A percentile compares a stretch with the other conserved stretches of the same genome.
Conservation (phyloP, 352 stramenopile genomes). For the Phytophthora pseudosyringae region DNA sequence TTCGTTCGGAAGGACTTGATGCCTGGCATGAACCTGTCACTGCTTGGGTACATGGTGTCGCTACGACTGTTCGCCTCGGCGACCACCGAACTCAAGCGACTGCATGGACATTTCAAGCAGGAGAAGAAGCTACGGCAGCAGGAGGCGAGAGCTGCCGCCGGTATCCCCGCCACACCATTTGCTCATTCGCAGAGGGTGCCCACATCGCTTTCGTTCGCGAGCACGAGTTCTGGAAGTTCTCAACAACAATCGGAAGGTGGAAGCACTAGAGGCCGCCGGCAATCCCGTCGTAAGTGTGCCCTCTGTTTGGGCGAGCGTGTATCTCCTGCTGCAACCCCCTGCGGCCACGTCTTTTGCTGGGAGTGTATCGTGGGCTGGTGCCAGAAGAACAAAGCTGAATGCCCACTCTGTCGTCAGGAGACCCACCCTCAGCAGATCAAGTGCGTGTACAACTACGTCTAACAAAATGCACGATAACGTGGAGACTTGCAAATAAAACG, state of each 20-base stretch:
- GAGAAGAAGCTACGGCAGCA: conserved; percentile 57
- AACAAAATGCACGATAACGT: conserved; percentile 19
- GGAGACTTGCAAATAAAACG: conserved; percentile 23
- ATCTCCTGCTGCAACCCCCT: conserved; percentile 82
- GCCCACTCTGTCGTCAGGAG: conserved; percentile 89
- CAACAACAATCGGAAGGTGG: conserved; percentile 1
- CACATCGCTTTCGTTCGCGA: conserved; percentile 33
- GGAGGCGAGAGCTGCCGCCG: conserved; percentile 21
- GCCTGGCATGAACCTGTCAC: conserved; percentile 65
- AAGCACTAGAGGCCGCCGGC: conserved; percentile 12
- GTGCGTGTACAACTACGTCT: conserved; percentile 92
- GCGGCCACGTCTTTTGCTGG: conserved; percentile 93
- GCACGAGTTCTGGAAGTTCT: not conserved
- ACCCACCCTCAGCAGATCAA: conserved; percentile 91
- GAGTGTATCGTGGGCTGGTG: conserved; percentile 94
- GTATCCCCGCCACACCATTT: conserved; percentile 19
- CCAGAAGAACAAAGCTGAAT: conserved; percentile 92
- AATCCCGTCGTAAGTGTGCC: conserved; percentile 74
- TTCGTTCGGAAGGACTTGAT: conserved; percentile 74
- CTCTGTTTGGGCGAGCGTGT: conserved; percentile 86
- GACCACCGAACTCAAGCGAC: conserved; percentile 55
- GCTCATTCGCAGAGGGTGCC: conserved; percentile 50
- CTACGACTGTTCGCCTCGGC: conserved; percentile 64
- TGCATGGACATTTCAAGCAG: conserved; percentile 53
- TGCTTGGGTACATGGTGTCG: conserved; percentile 84